Base-by-base conservation (phyloP, 257 asterid genomes). In the Echites panduratus region DNA sequence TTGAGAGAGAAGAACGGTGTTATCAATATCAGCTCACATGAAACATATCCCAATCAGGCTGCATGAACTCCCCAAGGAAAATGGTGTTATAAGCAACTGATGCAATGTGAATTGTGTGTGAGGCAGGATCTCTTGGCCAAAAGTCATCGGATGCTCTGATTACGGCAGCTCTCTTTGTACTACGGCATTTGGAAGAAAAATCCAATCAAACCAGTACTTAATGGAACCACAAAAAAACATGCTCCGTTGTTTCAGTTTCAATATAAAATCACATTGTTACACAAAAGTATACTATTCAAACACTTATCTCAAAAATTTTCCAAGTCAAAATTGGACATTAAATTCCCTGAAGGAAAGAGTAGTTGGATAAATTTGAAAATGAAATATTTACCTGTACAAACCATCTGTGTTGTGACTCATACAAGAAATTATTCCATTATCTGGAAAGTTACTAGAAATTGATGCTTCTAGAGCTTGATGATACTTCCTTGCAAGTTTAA, bases 41-140 rank as follows among this genome's bases (percentile, higher is more conserved):
- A 74, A 93, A 90, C 98, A 93, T 93, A 69, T 93, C 98, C 98
- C 98, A 90, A 84, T 93, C 97, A 9, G 98, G 97, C 84, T 93
- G 98, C 98, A 93, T 90, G 75, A 93, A 90, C 81, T 93, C 97
- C 56, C 98, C 98, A 0, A 90, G 84, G 74, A 93, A 93, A 66
- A 93, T 24, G 70, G 97, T 92, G 78, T 92, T 90, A 66, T 89
- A 92, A 43, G 98, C 97, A 66, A 93, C 98, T 16, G 98, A 93
- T 74, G 96, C 98, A 76, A 93, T 87, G 85, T 93, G 97, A 64
- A 91, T 91, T 43, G 98, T 91, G 88, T 93, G 97, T 7, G 98
- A 90, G 63, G 98, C 97, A 49, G 96, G 96, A 82, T 93, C 93
- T 76, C 88, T 80, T 0, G 98, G 98, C 97, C 97, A 93, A 72